A percentile compares a stretch with the other conserved stretches of the same genome.
Evolutionary conservation across 2,329 filamentous ascomycete genomes (phyloP).

Genomic region (Emydomyces testavorans): DNA sequence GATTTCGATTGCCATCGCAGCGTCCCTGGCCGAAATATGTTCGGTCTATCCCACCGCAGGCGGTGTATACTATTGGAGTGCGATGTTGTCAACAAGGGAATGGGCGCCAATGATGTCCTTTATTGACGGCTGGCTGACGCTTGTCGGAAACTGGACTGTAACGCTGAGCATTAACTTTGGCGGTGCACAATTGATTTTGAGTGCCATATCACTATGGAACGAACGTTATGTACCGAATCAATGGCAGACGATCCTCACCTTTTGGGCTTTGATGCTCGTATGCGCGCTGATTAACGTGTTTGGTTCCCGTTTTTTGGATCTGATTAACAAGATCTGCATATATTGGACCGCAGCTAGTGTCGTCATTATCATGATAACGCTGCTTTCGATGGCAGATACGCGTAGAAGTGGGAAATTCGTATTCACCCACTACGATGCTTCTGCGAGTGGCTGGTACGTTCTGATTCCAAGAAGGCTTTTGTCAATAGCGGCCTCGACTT

Average conservation of each 20-base stretch:
- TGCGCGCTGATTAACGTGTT: conserved; percentile 57
- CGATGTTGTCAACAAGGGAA: conserved; percentile 53
- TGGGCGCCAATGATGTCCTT: conserved; percentile 58
- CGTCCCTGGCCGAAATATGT: conserved; percentile 57
- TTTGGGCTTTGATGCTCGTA: conserved; percentile 59
- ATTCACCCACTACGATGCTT: conserved; percentile 57
- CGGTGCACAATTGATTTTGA: conserved; percentile 58
- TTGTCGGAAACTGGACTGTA: conserved; percentile 64
- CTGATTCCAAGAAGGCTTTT: not conserved
- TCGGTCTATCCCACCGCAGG: conserved; percentile 57
- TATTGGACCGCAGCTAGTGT: conserved; percentile 59
- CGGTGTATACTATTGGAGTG: conserved; percentile 60
- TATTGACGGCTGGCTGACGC: conserved; percentile 59
- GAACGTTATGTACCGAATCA: conserved; percentile 55
- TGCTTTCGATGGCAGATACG: conserved; percentile 49
- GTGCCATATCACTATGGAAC: conserved; percentile 57
- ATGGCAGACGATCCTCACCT: conserved; percentile 60
- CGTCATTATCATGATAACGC: conserved; percentile 53
- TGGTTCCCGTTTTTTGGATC: conserved; percentile 48
- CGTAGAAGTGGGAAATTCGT: conserved; percentile 52
- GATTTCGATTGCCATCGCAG: conserved; percentile 52
- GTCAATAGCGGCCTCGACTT: no score
- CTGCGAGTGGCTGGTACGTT: conserved; percentile 48
- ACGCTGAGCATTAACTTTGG: conserved; percentile 58
- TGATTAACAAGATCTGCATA: conserved; percentile 63